Evolutionary conservation across 2,329 filamentous ascomycete species (phyloP).

Genomic region (Aspergillus chevalieri): DNA sequence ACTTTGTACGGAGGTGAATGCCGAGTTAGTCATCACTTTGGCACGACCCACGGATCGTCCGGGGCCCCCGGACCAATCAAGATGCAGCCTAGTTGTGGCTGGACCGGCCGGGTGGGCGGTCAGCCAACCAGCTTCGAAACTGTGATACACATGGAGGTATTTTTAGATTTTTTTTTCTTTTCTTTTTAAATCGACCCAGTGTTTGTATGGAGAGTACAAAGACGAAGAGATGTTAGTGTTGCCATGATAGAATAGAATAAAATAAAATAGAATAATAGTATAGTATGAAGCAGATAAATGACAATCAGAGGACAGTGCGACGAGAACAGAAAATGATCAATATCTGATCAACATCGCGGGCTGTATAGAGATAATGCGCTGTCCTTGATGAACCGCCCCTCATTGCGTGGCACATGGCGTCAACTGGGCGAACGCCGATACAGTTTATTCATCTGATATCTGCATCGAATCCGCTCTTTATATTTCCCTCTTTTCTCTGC

Average conservation of each 20-base stretch:
- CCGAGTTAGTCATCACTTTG: not conserved
- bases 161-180: not conserved
- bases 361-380: too few species aligned
- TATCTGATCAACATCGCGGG: too few species aligned
- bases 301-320: too few species aligned
- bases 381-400: conserved; percentile 2
- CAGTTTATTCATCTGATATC: conserved; percentile 1
- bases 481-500: conserved; percentile 8
- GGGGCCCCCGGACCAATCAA: too few species aligned
- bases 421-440: conserved; percentile 9
- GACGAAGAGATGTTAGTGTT: not conserved
- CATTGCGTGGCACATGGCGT: conserved; percentile 25
- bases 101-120: too few species aligned
- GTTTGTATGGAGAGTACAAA: too few species aligned
- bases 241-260: not conserved
- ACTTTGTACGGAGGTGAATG: not conserved
- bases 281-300: not conserved
- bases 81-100: too few species aligned
- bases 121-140: not conserved
- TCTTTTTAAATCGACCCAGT: not conserved
- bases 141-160: not conserved
- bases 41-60: not conserved
- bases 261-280: conserved; percentile 1
- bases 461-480: conserved; percentile 4
- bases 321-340: too few species aligned